phyloP scores from a whole-genome alignment of 805 yeast genomes.

The Monosporozyma aerobia region DNA sequence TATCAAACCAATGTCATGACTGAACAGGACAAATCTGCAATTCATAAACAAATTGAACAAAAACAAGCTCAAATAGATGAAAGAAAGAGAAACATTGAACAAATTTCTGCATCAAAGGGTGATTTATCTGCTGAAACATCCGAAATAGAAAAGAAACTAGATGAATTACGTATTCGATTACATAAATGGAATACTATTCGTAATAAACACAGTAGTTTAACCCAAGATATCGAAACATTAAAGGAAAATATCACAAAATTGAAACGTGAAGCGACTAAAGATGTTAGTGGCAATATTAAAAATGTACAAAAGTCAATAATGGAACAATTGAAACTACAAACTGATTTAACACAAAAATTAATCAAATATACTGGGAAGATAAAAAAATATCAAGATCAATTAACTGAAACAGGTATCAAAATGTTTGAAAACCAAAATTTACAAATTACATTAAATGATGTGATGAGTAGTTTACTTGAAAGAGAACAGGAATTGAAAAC shows the following conservation, averaged over 20 bases:
- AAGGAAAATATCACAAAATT: constrained; percentile 28
- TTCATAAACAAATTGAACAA: constrained; percentile 11
- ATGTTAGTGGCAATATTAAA: constrained; percentile 33
- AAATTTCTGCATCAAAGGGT: constrained; percentile 8
- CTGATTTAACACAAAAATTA: constrained; percentile 17
- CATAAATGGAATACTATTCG: constrained; percentile 13
- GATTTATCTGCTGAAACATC: constrained; percentile 6
- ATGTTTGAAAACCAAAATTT: constrained; percentile 35
- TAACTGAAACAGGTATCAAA: constrained; percentile 21
- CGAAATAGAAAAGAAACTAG: constrained; percentile 10
- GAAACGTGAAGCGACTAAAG: constrained; percentile 34
- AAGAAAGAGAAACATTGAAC: constrained; percentile 7
- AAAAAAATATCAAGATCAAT: constrained; percentile 20
- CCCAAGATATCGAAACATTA: constrained; percentile 22
- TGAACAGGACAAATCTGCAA: constrained; percentile 16
- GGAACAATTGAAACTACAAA: constrained; percentile 14
- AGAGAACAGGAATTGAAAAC: constrained; percentile 22
- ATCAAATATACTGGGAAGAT: constrained; percentile 16
- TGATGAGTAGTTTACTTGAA: constrained; percentile 25
- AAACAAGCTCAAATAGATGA: constrained; percentile 8
- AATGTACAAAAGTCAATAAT: constrained; percentile 27
- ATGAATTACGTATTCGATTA: constrained; percentile 9
- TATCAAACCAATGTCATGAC: constrained; percentile 20
- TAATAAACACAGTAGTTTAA: constrained; percentile 16
- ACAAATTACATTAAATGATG: constrained; percentile 23